A percentile compares a stretch with the other conserved stretches of the same genome.
phyloP scores from a whole-genome alignment of 805 yeast species.

The Candida stauntonica region DNA sequence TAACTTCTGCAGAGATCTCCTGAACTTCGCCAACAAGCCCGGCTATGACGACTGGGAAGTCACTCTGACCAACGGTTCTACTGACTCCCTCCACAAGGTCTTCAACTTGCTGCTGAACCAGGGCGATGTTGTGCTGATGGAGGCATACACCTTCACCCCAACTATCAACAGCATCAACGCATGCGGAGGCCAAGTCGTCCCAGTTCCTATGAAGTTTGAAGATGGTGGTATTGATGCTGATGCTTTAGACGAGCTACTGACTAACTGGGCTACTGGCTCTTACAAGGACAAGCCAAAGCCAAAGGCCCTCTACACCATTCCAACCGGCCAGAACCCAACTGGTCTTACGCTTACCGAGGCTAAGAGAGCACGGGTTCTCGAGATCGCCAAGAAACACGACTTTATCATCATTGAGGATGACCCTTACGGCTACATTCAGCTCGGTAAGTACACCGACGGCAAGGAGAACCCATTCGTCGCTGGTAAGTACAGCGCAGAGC shows the following conservation, averaged over 20 bases:
- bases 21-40: constrained; percentile 41
- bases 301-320: constrained; percentile 56
- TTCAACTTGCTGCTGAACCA: constrained; percentile 47
- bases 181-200: constrained; percentile 45
- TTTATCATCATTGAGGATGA: constrained; percentile 64
- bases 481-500: constrained; percentile 32
- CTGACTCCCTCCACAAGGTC: constrained; percentile 50
- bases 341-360: constrained; percentile 51
- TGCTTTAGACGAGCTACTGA: constrained; percentile 44
- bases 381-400: constrained; percentile 50
- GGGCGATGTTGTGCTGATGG: constrained; percentile 55
- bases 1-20: constrained; percentile 37
- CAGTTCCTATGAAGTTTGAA: constrained; percentile 38
- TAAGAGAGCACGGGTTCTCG: constrained; percentile 45
- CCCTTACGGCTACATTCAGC: constrained; percentile 59
- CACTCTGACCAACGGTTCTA: constrained; percentile 46
- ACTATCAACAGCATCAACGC: constrained; percentile 40
- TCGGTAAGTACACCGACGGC: constrained; percentile 31
- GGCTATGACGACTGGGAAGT: constrained; percentile 44
- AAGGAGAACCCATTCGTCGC: constrained; percentile 39
- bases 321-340: constrained; percentile 72
- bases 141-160: constrained; percentile 66
- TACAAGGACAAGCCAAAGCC: constrained; percentile 53
- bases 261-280: constrained; percentile 47
- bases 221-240: constrained; percentile 47